Percentiles rank a stretch among this genome's conserved stretches.
Conservation (phyloP, 139 green algal genomes). For the Asterochloris erici region DNA sequence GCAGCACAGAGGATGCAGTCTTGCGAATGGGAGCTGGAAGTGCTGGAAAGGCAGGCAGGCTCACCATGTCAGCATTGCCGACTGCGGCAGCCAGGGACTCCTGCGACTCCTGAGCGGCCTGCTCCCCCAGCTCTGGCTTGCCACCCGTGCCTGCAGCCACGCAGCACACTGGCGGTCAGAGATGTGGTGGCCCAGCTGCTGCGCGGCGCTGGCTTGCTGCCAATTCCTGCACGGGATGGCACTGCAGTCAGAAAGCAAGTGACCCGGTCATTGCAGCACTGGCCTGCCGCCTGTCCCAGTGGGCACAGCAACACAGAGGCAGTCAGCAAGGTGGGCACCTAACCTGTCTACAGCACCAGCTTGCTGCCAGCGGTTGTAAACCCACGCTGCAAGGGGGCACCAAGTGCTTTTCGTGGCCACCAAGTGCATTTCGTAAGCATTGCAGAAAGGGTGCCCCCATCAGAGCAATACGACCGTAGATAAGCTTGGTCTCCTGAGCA, state of each 20-base stretch:
- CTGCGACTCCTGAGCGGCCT: constrained; percentile 85
- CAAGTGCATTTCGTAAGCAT: not conserved
- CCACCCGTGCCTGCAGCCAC: constrained; percentile 68
- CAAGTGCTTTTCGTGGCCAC: not conserved
- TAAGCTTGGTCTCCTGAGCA: no score
- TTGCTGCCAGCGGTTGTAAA: not conserved
- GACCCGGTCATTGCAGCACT: no score
- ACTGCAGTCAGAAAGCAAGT: no score
- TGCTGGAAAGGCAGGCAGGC: not conserved
- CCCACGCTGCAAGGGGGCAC: not conserved
- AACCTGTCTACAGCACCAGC: no score
- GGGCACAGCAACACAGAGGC: no score
- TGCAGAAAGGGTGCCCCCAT: not conserved
- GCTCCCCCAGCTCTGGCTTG: constrained; percentile 85
- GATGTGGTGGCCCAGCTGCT: no score
- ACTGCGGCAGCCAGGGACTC: constrained; percentile 64
- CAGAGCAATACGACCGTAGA: not conserved
- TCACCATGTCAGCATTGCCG: constrained; percentile 66
- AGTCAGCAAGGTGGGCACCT: no score
- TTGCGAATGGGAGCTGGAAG: not conserved
- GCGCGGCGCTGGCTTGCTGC: no score
- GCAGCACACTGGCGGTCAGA: no score
- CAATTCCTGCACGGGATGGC: no score
- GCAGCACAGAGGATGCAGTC: not conserved
- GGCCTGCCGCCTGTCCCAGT: no score